Percentiles rank a stretch among this genome's conserved stretches.
phyloP scores from a whole-genome alignment of 192 early-diverging fungal species.

The Coemansia sp. region DNA sequence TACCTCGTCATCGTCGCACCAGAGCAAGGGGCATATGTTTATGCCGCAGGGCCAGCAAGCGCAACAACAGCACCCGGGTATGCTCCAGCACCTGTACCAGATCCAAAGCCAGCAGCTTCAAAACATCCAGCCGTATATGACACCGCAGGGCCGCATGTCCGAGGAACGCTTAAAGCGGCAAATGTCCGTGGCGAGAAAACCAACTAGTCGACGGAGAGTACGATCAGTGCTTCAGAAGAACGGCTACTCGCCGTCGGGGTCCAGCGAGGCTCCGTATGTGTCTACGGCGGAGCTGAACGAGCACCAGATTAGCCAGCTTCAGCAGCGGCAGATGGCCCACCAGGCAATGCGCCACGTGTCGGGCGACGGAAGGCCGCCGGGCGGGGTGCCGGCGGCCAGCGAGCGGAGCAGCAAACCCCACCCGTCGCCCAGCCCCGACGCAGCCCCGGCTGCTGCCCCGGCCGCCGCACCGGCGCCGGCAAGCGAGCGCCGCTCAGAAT shows the following conservation, averaged over 20 bases:
- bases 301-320: neutral
- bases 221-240: slow-evolving; percentile 2
- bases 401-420: neutral
- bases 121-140: slow-evolving; percentile 15
- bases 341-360: neutral
- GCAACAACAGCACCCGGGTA: no score
- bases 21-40: slow-evolving; percentile 3
- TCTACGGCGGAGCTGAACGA: neutral
- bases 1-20: no score
- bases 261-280: neutral
- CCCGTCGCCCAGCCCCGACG: neutral
- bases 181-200: neutral
- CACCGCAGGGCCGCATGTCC: neutral
- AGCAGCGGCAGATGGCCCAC: neutral
- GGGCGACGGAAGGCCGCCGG: neutral
- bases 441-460: neutral
- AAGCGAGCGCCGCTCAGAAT: neutral
- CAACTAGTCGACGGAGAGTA: neutral
- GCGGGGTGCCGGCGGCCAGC: no score
- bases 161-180: neutral
- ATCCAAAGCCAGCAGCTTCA: slow-evolving; percentile 42
- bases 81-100: slow-evolving; percentile 33
- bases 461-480: neutral
- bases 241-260: neutral
- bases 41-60: no score